Conservation (phyloP, 192 early-diverging fungal genomes). For the Allomyces arbusculus region DNA sequence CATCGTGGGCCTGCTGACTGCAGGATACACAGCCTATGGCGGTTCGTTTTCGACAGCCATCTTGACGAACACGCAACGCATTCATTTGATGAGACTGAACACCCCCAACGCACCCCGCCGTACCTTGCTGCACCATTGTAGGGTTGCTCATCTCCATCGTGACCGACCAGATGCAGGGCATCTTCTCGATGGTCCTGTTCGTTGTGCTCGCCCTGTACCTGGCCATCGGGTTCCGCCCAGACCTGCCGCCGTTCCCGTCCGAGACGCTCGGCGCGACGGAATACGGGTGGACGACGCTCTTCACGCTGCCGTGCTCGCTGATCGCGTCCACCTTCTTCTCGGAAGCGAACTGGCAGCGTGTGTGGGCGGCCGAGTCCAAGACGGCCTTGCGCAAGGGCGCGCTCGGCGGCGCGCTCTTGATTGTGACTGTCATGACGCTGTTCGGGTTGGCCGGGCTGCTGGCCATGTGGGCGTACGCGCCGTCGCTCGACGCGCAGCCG, state of each 20-base stretch:
- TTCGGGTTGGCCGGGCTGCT: conserved; percentile 21
- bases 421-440: conserved; percentile 13
- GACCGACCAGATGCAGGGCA: conserved; percentile 21
- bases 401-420: conserved; percentile 9
- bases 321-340: conserved; percentile 19
- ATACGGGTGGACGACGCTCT: conserved; percentile 15
- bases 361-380: conserved; percentile 20
- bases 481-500: too few species aligned
- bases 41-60: too few species aligned
- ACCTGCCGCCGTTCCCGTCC: conserved; percentile 9
- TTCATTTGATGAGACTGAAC: too few species aligned
- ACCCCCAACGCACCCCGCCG: too few species aligned
- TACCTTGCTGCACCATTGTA: too few species aligned
- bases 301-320: conserved; percentile 16
- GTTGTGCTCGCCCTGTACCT: conserved; percentile 16
- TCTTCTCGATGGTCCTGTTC: conserved; percentile 11
- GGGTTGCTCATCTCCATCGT: conserved; percentile 22
- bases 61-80: too few species aligned
- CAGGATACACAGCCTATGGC: conserved; percentile 20
- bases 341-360: conserved; percentile 29
- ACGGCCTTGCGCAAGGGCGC: conserved; percentile 11
- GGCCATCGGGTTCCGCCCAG: conserved; percentile 14
- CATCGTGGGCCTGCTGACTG: conserved; percentile 18
- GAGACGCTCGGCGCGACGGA: conserved; percentile 11
- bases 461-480: neutral